Evolutionary conservation across 2,329 filamentous ascomycete genomes (phyloP).

Genomic region (Fusarium xyrophilum): DNA sequence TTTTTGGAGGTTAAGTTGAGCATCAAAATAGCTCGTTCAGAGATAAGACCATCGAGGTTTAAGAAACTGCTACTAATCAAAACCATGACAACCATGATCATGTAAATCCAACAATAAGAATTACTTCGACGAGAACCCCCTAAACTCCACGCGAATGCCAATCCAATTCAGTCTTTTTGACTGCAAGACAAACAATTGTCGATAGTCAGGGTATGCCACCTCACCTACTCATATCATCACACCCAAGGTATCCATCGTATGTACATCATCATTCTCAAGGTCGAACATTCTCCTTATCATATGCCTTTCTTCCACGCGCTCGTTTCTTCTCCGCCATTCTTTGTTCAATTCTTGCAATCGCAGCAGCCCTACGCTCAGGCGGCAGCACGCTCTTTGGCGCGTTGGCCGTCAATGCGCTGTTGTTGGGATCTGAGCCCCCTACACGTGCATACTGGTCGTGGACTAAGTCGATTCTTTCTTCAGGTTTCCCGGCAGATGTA

Average conservation of each 20-base stretch:
- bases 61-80: slow-evolving; percentile 19
- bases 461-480: slow-evolving; percentile 54
- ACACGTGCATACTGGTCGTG: slow-evolving; percentile 55
- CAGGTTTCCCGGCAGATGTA: slow-evolving; percentile 35
- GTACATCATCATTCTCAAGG: slow-evolving; percentile 40
- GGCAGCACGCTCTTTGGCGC: slow-evolving; percentile 55
- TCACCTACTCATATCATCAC: slow-evolving; percentile 9
- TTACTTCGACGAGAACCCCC: slow-evolving; percentile 16
- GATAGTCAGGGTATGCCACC: slow-evolving; percentile 26
- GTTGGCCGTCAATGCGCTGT: slow-evolving; percentile 47
- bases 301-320: slow-evolving; percentile 43
- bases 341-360: slow-evolving; percentile 61
- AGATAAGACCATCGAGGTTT: slow-evolving; percentile 32
- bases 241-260: slow-evolving; percentile 12
- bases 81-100: slow-evolving; percentile 30
- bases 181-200: slow-evolving; percentile 15
- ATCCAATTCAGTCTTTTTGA: slow-evolving; percentile 5
- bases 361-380: slow-evolving; percentile 60
- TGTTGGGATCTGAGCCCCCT: slow-evolving; percentile 49
- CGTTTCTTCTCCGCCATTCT: slow-evolving; percentile 60
- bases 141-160: slow-evolving; percentile 39
- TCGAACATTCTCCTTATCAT: slow-evolving; percentile 61
- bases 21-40: slow-evolving; percentile 22
- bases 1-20: slow-evolving; percentile 12
- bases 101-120: slow-evolving; percentile 34